These are phyloP conservation scores for Cicer pinnatifidum DNA, from an alignment of 306 rosid species.

Conservation along the genomic window DNA sequence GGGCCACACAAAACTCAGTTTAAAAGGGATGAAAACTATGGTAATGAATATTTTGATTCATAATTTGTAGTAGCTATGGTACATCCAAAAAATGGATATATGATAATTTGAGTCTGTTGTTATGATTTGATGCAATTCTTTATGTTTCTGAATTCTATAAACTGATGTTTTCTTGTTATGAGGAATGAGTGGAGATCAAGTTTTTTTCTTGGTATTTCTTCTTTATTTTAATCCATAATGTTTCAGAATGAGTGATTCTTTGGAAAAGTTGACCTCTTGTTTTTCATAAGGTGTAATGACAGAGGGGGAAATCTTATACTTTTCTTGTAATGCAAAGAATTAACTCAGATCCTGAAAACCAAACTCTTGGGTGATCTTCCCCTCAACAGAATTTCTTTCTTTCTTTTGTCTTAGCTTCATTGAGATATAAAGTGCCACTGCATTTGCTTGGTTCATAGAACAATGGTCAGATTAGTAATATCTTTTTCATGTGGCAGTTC, in stretches of 20 bases:
- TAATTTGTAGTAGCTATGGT: constrained; percentile 9
- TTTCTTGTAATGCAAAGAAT: constrained; percentile 7
- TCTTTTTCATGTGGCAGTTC: constrained; percentile 63
- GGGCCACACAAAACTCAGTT: constrained; percentile 95
- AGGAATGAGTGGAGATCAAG: neutral
- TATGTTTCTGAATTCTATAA: constrained; percentile 29
- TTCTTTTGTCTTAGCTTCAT: constrained; percentile 25
- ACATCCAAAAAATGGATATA: constrained; percentile 29
- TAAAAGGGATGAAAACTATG: constrained; percentile 89
- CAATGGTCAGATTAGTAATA: constrained; percentile 33
- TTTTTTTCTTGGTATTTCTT: neutral
- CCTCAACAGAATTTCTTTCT: neutral
- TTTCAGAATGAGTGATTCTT: constrained; percentile 9
- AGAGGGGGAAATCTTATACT: neutral
- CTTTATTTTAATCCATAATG: neutral
- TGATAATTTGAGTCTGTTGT: constrained; percentile 11
- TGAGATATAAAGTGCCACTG: constrained; percentile 22
- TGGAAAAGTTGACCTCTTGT: neutral
- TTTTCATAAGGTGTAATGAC: constrained; percentile 38
- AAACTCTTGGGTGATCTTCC: constrained; percentile 21
- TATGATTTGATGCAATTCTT: constrained; percentile 23
- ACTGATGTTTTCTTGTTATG: constrained; percentile 23
- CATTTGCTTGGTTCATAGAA: constrained; percentile 35
- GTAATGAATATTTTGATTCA: constrained; percentile 52
- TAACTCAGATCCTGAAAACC: constrained; percentile 25